A percentile compares a stretch with the other conserved stretches of the same genome.
phyloP scores from a whole-genome alignment of 1,284 basidiomycete species.

The Tylopilus sp. region DNA sequence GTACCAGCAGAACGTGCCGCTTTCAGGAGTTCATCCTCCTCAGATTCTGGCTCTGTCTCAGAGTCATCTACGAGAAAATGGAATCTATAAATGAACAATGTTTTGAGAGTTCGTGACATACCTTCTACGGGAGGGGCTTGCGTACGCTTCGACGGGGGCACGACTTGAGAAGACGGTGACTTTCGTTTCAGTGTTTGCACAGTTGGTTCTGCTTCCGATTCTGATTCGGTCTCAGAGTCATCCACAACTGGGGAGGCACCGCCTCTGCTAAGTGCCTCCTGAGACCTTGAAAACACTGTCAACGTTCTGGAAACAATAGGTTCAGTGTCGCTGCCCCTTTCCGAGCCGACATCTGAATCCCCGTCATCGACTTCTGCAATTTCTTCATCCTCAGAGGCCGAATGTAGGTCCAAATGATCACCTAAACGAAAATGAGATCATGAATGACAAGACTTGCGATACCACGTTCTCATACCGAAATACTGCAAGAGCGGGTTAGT shows the following conservation, averaged over 20 bases:
- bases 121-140: constrained; percentile 25
- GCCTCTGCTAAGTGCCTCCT: constrained; percentile 10
- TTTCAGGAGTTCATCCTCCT: constrained; percentile 38
- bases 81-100: background rate
- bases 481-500: constrained; percentile 43
- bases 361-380: constrained; percentile 47
- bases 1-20: constrained; percentile 19
- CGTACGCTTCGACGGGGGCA: constrained; percentile 28
- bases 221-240: constrained; percentile 58
- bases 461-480: constrained; percentile 35
- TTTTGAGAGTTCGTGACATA: constrained; percentile 10
- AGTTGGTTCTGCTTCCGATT: constrained; percentile 43
- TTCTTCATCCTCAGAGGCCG: constrained; percentile 59
- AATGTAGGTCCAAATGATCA: constrained; percentile 54
- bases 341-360: constrained; percentile 31
- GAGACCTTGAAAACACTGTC: constrained; percentile 19
- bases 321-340: constrained; percentile 30
- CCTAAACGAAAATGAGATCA: constrained; percentile 34
- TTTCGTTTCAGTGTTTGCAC: constrained; percentile 36
- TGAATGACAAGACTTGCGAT: background rate
- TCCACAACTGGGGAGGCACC: constrained; percentile 20
- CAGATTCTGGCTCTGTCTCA: constrained; percentile 56
- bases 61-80: constrained; percentile 41
- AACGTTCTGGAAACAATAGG: constrained; percentile 41
- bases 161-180: constrained; percentile 22